phyloP scores from a whole-genome alignment of 164 flowering plant species.

The Macadamia tetraphylla region DNA sequence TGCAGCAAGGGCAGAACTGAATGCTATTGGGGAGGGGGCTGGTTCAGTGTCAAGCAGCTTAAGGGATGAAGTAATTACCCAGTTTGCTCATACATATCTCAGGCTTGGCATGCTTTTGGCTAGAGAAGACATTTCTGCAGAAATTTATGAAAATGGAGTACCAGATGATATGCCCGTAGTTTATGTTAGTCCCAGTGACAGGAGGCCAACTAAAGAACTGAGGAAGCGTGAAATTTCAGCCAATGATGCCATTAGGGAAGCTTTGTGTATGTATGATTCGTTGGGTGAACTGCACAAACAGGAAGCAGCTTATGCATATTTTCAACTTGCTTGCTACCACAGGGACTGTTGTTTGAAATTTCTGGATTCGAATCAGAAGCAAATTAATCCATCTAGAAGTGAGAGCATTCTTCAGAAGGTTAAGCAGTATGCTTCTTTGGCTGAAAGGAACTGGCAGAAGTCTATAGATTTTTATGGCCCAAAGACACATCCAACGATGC shows the following conservation, averaged over 20 bases:
- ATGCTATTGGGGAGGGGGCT: constrained; percentile 23
- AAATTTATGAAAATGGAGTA: constrained; percentile 43
- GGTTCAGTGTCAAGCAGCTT: constrained; percentile 35
- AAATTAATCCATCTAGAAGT: constrained; percentile 32
- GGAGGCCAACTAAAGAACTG: constrained; percentile 33
- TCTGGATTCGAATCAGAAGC: constrained; percentile 33
- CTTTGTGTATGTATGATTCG: constrained; percentile 73
- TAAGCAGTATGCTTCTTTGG: constrained; percentile 76
- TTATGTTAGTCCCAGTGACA: constrained; percentile 20
- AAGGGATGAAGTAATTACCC: constrained; percentile 73
- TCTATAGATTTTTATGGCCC: constrained; percentile 82
- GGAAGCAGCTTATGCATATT: constrained; percentile 92
- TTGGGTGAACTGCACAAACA: constrained; percentile 81
- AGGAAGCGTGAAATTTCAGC: constrained; percentile 75
- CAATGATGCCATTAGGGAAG: constrained; percentile 90
- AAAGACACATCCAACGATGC: constrained; percentile 67
- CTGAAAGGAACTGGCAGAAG: constrained; percentile 92
- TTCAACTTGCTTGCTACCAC: constrained; percentile 85
- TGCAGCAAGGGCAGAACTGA: constrained; percentile 69
- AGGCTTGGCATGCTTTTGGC: constrained; percentile 94
- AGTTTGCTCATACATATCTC: constrained; percentile 83
- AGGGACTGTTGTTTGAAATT: constrained; percentile 76
- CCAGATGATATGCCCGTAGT: constrained; percentile 24
- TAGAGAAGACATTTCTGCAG: constrained; percentile 54
- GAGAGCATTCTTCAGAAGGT: constrained; percentile 53